phyloP scores from a whole-genome alignment of 805 yeast species.

The Kluyveromyces lactis region DNA sequence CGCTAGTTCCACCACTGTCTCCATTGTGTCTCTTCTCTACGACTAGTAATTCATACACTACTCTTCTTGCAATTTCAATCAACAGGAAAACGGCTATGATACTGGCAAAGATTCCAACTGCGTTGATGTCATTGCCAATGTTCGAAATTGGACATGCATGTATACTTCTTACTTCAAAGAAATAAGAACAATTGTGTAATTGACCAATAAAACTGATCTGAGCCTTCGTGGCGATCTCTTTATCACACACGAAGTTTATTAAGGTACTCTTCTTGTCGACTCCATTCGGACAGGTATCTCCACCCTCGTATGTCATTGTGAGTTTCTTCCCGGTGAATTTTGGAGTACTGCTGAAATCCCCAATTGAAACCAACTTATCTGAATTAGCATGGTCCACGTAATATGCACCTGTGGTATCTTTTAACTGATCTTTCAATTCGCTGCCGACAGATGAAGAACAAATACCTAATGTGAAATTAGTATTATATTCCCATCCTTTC shows the following conservation, averaged over 20 bases:
- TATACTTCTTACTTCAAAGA: constrained; percentile 76
- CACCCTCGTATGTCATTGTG: constrained; percentile 60
- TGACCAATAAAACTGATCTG: constrained; percentile 63
- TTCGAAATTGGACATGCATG: constrained; percentile 82
- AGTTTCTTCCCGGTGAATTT: constrained; percentile 64
- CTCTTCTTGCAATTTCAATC: constrained; percentile 32
- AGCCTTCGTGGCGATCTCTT: constrained; percentile 60
- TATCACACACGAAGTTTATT: constrained; percentile 69
- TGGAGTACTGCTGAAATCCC: constrained; percentile 54
- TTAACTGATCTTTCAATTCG: constrained; percentile 18
- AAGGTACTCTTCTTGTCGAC: constrained; percentile 53
- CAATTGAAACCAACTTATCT: constrained; percentile 39
- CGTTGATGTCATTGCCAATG: constrained; percentile 53
- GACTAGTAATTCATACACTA: constrained; percentile 15
- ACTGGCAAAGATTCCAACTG: constrained; percentile 54
- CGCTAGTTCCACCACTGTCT: constrained; percentile 10
- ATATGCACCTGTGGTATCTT: constrained; percentile 42
- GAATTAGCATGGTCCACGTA: constrained; percentile 39
- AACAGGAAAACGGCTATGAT: constrained; percentile 37
- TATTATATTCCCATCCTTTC: constrained; percentile 59
- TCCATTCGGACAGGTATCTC: constrained; percentile 54
- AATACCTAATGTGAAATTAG: constrained; percentile 67
- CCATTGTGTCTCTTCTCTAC: constrained; percentile 7
- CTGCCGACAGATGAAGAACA: constrained; percentile 48
- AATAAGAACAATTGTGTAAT: constrained; percentile 67